phyloP scores from a whole-genome alignment of 352 stramenopile genomes.

The Phytophthora crassamura region DNA sequence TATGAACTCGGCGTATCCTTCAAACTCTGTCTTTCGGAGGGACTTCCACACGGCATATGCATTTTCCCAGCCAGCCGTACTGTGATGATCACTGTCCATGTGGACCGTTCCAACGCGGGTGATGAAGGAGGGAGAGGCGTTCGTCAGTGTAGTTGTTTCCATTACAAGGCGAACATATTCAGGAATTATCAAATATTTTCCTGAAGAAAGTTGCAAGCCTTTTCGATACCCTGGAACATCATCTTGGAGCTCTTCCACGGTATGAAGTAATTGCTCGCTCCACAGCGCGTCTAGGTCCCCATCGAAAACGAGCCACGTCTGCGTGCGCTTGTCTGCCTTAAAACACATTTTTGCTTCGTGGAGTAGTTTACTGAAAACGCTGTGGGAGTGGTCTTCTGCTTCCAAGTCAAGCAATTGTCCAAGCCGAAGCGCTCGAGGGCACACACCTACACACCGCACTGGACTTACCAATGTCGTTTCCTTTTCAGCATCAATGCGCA shows the following conservation, averaged over 20 bases:
- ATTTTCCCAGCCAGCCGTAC: slow-evolving; percentile 19
- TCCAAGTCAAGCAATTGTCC: slow-evolving; percentile 40
- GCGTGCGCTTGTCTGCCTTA: slow-evolving; percentile 16
- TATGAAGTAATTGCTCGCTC: slow-evolving; percentile 57
- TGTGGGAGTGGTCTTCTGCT: slow-evolving; percentile 27
- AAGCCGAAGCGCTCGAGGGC: slow-evolving; percentile 45
- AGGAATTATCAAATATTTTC: slow-evolving; percentile 49
- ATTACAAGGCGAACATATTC: slow-evolving; percentile 52
- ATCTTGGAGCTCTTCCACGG: slow-evolving; percentile 30
- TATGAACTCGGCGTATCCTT: slow-evolving; percentile 39
- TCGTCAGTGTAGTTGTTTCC: slow-evolving; percentile 55
- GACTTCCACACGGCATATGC: slow-evolving; percentile 60
- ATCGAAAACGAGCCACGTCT: slow-evolving; percentile 77
- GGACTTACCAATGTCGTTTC: slow-evolving; percentile 13
- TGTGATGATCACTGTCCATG: slow-evolving; percentile 12
- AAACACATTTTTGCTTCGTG: slow-evolving; percentile 52
- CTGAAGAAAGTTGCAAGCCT: slow-evolving; percentile 45
- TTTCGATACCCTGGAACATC: slow-evolving; percentile 14
- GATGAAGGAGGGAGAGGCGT: slow-evolving; percentile 63
- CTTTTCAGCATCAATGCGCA: background rate
- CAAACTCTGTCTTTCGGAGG: slow-evolving; percentile 34
- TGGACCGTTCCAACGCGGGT: slow-evolving; percentile 53
- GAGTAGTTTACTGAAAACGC: slow-evolving; percentile 48
- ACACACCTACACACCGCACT: slow-evolving; percentile 46
- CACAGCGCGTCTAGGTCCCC: slow-evolving; percentile 55